These are phyloP conservation scores for Plasmodium gaboni DNA, from an alignment of 169 alveolate genomes.

Conservation along the genomic window DNA sequence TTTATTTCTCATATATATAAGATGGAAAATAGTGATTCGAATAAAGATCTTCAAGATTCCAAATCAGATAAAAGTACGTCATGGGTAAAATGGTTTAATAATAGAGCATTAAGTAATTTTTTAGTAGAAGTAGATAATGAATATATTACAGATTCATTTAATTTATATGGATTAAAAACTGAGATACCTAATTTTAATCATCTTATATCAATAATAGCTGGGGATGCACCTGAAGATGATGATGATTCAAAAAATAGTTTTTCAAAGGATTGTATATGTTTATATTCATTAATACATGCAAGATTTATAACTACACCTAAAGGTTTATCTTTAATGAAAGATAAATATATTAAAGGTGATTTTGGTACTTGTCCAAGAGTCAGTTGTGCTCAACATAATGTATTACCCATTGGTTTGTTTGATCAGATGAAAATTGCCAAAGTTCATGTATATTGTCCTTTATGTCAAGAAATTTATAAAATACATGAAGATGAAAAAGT, in stretches of 20 bases:
- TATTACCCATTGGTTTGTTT: constrained; percentile 96
- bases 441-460: constrained; percentile 96
- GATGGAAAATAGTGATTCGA: constrained; percentile 54
- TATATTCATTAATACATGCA: constrained; percentile 96
- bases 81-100: constrained; percentile 76
- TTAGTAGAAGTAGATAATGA: constrained; percentile 82
- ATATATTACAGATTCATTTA: constrained; percentile 83
- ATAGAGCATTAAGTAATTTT: constrained; percentile 59
- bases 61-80: constrained; percentile 72
- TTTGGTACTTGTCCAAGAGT: constrained; percentile 99
- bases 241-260: constrained; percentile 82
- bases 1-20: background rate
- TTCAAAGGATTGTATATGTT: constrained; percentile 91
- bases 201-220: constrained; percentile 84
- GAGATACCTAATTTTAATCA: constrained; percentile 81
- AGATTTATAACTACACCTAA: constrained; percentile 95
- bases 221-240: constrained; percentile 87
- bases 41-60: constrained; percentile 53
- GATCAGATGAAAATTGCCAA: constrained; percentile 94
- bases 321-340: constrained; percentile 93
- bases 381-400: constrained; percentile 94
- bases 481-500: constrained; percentile 86
- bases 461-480: constrained; percentile 95
- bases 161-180: constrained; percentile 81
- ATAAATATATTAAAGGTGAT: constrained; percentile 95